Percentiles rank a stretch among this genome's conserved stretches.
phyloP scores from a whole-genome alignment of 768 basidiomycete genomes.

The Russula sp. region DNA sequence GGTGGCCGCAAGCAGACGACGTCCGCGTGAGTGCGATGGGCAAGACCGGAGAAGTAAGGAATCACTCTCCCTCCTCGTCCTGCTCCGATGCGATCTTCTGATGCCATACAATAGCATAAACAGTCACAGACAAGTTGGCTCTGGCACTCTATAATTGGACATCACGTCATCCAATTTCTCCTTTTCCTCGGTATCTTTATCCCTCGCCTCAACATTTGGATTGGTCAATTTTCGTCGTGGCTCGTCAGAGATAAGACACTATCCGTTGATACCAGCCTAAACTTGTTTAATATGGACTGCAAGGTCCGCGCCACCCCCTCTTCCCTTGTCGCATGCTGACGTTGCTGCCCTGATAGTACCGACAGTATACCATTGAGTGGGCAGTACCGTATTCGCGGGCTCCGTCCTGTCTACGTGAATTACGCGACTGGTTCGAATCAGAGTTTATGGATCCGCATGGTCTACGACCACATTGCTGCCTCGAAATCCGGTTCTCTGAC shows the following conservation, averaged over 20 bases:
- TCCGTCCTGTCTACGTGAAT: conserved; percentile 56
- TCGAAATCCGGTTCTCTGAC: conserved; percentile 87
- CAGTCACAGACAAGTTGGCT: conserved; percentile 52
- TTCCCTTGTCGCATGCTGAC: not conserved
- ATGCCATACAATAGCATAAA: conserved; percentile 36
- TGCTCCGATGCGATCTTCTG: conserved; percentile 7
- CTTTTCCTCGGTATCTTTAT: conserved; percentile 71
- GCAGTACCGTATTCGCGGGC: conserved; percentile 73
- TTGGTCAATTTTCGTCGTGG: conserved; percentile 63
- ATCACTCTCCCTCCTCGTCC: not conserved
- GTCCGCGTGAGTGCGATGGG: conserved; percentile 68
- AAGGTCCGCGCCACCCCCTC: conserved; percentile 44
- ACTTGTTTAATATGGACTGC: conserved; percentile 91
- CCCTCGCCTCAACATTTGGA: conserved; percentile 52
- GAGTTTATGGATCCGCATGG: conserved; percentile 66
- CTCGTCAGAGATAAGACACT: conserved; percentile 47
- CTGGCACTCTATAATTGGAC: conserved; percentile 64
- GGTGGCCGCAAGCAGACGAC: conserved; percentile 76
- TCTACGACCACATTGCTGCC: conserved; percentile 81
- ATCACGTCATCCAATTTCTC: conserved; percentile 76
- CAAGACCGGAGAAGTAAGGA: conserved; percentile 68
- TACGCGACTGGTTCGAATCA: conserved; percentile 61
- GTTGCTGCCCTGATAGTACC: conserved; percentile 46
- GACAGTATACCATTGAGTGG: conserved; percentile 94
- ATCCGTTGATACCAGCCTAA: conserved; percentile 68